Evolutionary conservation across 1,284 basidiomycete species (phyloP).

Genomic region (Ustilago vetiveriae): DNA sequence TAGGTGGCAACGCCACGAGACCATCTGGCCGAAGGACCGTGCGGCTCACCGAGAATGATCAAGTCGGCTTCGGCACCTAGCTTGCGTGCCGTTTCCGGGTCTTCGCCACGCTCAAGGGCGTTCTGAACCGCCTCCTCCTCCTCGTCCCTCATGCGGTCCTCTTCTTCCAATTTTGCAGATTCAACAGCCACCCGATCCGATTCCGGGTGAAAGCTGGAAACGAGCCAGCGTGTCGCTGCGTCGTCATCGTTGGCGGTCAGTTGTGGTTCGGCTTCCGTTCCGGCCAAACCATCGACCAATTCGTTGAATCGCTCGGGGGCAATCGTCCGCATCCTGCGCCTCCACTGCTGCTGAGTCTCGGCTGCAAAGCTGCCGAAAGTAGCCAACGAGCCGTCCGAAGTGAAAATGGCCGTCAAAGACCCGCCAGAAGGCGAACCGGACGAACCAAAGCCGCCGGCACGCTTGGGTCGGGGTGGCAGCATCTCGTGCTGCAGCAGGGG

Average conservation of each 20-base stretch:
- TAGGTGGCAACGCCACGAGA: constrained; percentile 61
- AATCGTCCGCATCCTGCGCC: constrained; percentile 41
- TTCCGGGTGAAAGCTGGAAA: constrained; percentile 39
- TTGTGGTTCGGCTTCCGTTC: constrained; percentile 8
- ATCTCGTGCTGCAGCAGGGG: constrained; percentile 56
- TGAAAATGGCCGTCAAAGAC: constrained; percentile 39
- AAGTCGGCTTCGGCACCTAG: constrained; percentile 65
- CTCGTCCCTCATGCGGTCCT: constrained; percentile 49
- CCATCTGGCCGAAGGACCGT: constrained; percentile 59
- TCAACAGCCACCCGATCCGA: constrained; percentile 47
- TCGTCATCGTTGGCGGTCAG: constrained; percentile 4
- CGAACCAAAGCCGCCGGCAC: constrained; percentile 25
- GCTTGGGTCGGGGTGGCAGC: constrained; percentile 45
- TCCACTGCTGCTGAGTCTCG: constrained; percentile 38
- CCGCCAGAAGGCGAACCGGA: constrained; percentile 30
- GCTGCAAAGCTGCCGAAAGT: constrained; percentile 39
- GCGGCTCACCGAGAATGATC: constrained; percentile 64
- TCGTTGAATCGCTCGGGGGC: constrained; percentile 45
- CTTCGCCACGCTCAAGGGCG: constrained; percentile 63
- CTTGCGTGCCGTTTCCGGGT: constrained; percentile 55
- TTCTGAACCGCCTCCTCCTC: constrained; percentile 58
- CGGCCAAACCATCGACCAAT: constrained; percentile 44
- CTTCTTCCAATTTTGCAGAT: constrained; percentile 46
- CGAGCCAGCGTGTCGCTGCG: constrained; percentile 30
- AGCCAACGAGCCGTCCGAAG: constrained; percentile 30